A percentile compares a stretch with the other conserved stretches of the same genome.
Conservation (phyloP, 108 stramenopile species). For the Halocafeteria seosinensis region DNA sequence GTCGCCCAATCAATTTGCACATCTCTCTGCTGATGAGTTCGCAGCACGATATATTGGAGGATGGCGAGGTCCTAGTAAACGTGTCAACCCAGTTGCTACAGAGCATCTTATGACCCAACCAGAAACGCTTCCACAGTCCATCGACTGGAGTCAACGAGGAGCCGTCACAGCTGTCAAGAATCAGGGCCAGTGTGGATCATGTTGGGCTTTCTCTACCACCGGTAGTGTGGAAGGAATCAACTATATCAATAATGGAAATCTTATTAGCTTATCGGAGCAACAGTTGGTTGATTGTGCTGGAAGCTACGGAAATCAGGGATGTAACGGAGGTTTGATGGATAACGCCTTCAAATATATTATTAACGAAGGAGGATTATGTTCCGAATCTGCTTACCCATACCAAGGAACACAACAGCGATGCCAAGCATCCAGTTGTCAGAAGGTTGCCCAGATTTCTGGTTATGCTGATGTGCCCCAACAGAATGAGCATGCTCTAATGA, state of each 20-base stretch:
- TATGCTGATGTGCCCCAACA: constrained; percentile 53
- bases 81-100: constrained; percentile 3
- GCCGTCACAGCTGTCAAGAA: constrained; percentile 72
- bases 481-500: constrained; percentile 43
- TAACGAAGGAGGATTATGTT: constrained; percentile 52
- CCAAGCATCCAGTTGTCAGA: constrained; percentile 34
- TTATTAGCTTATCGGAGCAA: constrained; percentile 69
- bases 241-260: constrained; percentile 46
- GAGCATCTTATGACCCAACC: not conserved
- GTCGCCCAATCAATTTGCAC: constrained; percentile 16
- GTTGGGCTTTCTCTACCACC: constrained; percentile 86
- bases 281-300: constrained; percentile 79
- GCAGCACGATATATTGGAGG: constrained; percentile 36
- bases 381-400: constrained; percentile 78
- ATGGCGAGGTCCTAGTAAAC: constrained; percentile 1
- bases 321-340: constrained; percentile 84
- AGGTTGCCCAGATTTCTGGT: constrained; percentile 47
- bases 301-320: constrained; percentile 49
- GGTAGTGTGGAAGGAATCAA: constrained; percentile 77
- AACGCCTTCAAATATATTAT: constrained; percentile 74
- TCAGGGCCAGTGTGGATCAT: constrained; percentile 68
- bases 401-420: constrained; percentile 32
- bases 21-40: constrained; percentile 64
- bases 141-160: constrained; percentile 61
- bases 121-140: constrained; percentile 12